Evolutionary conservation across 169 alveolate species (phyloP).

Genomic region (Blepharisma undulans): DNA sequence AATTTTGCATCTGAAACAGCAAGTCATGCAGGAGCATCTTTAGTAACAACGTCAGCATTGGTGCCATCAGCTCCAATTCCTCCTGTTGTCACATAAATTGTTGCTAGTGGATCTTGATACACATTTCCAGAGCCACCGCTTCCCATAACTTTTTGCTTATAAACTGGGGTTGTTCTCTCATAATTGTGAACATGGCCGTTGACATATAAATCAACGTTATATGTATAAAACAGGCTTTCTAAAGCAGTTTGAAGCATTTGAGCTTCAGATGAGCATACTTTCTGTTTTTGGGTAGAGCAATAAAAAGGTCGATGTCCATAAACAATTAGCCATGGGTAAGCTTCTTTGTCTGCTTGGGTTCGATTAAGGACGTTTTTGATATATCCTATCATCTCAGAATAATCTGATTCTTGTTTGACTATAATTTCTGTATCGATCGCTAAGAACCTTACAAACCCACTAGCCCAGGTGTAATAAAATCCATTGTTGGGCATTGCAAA

Average conservation of each 20-base stretch:
- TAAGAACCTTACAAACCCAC: slow-evolving; percentile 1
- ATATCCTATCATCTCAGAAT: background rate
- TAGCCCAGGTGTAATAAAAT: slow-evolving; percentile 5
- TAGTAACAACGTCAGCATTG: background rate
- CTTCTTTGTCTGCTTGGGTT: background rate
- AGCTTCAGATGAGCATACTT: slow-evolving; percentile 16
- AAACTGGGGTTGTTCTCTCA: slow-evolving; percentile 22
- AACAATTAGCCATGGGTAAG: slow-evolving; percentile 26
- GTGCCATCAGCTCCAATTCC: background rate
- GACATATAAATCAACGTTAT: slow-evolving; percentile 17
- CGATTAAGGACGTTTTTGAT: background rate
- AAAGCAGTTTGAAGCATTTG: background rate
- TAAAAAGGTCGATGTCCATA: slow-evolving; percentile 25
- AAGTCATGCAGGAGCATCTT: background rate
- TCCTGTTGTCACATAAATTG: slow-evolving; percentile 24
- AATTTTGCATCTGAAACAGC: background rate
- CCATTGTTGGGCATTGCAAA: slow-evolving; percentile 20
- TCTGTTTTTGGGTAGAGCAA: background rate
- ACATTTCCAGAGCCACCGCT: background rate
- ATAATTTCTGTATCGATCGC: background rate
- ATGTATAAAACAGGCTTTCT: background rate
- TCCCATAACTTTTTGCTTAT: background rate
- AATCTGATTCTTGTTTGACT: background rate
- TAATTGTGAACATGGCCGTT: slow-evolving; percentile 38
- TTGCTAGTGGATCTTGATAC: background rate